Percentiles rank a stretch among this genome's conserved stretches.
Evolutionary conservation across 1,284 basidiomycete genomes (phyloP).

Genomic region (Phellinidium pouzarii): DNA sequence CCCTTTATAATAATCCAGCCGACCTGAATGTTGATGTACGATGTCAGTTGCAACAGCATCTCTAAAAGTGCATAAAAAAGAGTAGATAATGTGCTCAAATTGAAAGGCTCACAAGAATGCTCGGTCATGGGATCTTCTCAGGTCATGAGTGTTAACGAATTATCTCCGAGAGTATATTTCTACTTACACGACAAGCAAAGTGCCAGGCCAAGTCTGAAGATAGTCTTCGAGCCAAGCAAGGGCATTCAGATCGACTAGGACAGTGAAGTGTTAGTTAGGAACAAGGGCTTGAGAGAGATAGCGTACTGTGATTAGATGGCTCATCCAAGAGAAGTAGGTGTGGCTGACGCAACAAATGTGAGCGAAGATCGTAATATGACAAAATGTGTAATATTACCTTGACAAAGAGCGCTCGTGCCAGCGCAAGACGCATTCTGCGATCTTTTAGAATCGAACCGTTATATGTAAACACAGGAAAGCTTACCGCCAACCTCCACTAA

Average conservation of each 20-base stretch:
- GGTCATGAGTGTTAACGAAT: conserved; percentile 13
- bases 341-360: conserved; percentile 38
- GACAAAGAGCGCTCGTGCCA: conserved; percentile 89
- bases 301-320: conserved; percentile 92
- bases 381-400: conserved; percentile 47
- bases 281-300: conserved; percentile 1
- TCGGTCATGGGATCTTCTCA: conserved; percentile 87
- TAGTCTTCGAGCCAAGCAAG: conserved; percentile 92
- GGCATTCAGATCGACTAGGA: conserved; percentile 70
- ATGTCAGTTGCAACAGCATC: conserved; percentile 96
- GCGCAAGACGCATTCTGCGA: conserved; percentile 72
- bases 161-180: background rate
- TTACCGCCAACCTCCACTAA: conserved; percentile 96
- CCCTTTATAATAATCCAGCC: conserved; percentile 94
- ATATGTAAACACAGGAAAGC: conserved; percentile 21
- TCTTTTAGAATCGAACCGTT: background rate
- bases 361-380: conserved; percentile 4
- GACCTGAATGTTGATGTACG: conserved; percentile 91
- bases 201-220: conserved; percentile 93
- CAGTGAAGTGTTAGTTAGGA: background rate
- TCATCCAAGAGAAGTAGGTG: conserved; percentile 86
- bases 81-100: background rate
- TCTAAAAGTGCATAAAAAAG: conserved; percentile 30
- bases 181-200: conserved; percentile 86
- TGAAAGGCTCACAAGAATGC: conserved; percentile 73